Conservation (phyloP, 331 rosid genomes). For the Rosa hybrid region DNA sequence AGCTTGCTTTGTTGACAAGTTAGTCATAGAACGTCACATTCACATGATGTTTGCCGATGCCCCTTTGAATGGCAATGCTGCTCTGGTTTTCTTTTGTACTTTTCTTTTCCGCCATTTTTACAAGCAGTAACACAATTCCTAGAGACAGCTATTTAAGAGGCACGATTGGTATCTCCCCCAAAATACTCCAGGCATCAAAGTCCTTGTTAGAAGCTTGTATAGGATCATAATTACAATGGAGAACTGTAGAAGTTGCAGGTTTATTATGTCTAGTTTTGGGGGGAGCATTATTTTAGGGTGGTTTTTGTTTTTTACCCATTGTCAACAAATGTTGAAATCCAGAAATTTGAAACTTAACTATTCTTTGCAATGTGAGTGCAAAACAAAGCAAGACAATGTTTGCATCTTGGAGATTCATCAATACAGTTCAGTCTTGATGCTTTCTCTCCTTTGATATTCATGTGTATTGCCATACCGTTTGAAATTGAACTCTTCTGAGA, state of each 20-base stretch:
- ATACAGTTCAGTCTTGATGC: not conserved
- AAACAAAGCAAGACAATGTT: conserved; percentile 30
- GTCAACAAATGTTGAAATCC: conserved; percentile 41
- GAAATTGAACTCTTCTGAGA: not conserved
- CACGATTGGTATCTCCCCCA: conserved; percentile 29
- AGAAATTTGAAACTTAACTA: conserved; percentile 35
- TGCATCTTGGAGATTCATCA: not conserved
- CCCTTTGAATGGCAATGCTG: conserved; percentile 26
- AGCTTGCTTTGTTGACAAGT: conserved; percentile 41
- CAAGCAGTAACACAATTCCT: conserved; percentile 31
- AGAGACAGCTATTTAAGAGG: conserved; percentile 31
- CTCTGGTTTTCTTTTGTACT: conserved; percentile 10
- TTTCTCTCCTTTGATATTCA: not conserved
- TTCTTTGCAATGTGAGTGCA: conserved; percentile 52
- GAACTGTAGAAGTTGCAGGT: conserved; percentile 34
- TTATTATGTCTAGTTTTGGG: conserved; percentile 33
- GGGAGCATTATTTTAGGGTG: conserved; percentile 52
- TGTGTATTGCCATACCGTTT: not conserved
- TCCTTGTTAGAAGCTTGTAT: conserved; percentile 44
- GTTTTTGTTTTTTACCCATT: conserved; percentile 31
- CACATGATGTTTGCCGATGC: conserved; percentile 14
- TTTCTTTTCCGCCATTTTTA: not conserved
- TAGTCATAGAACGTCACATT: conserved; percentile 33
- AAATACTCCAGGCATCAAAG: conserved; percentile 18
- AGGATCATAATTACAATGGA: conserved; percentile 35